Evolutionary conservation across 345 rosid genomes (phyloP), one percentile per base, ranked within the genome.

Genomic region (Passiflora organensis): DNA sequence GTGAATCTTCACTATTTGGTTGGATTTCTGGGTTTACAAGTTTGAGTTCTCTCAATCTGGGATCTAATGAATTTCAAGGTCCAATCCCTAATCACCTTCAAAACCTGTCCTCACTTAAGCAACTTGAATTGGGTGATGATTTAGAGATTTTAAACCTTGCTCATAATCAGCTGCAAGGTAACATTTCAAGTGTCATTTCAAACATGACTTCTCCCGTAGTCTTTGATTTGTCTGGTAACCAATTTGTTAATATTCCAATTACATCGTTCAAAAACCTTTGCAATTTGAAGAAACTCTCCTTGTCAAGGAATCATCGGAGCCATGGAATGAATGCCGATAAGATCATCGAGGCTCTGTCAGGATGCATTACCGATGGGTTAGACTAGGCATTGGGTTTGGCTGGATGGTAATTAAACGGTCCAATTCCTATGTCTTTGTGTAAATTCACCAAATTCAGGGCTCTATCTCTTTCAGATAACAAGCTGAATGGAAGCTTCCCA

Each of bases 21-120:
- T 71, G 73, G 76, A 2, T 67, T 49, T 63, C 51, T 24, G 18
- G 28, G 47, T 60, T 70, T 13, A 9, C 8, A 2, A 18, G 32
- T 32, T 50, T 72, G 19, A 36, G 11, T 1, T 62, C 51, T 24
- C 67, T 72, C 16, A n/a, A n/a, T n/a, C n/a, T n/a, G n/a, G n/a
- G n/a, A n/a, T n/a, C n/a, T n/a, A n/a, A n/a, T n/a, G n/a, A n/a
- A n/a, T n/a, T n/a, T n/a, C n/a, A n/a, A n/a, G n/a, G n/a, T n/a
- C n/a, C n/a, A n/a, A n/a, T n/a, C 19, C 52, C 50, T 13, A 9
- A 14, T 25, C 16, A 13, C 13, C 22, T 45, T 19, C 43, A 6
- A 45, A 57, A 57, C 41, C 0, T 45, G 41, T 28, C 43, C 13
- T 13, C 41, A 2, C 18, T 57, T 45, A 10, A 13, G 5, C 12